Base-by-base conservation (phyloP, 352 stramenopile genomes). In the Saprolegnia diclina region DNA sequence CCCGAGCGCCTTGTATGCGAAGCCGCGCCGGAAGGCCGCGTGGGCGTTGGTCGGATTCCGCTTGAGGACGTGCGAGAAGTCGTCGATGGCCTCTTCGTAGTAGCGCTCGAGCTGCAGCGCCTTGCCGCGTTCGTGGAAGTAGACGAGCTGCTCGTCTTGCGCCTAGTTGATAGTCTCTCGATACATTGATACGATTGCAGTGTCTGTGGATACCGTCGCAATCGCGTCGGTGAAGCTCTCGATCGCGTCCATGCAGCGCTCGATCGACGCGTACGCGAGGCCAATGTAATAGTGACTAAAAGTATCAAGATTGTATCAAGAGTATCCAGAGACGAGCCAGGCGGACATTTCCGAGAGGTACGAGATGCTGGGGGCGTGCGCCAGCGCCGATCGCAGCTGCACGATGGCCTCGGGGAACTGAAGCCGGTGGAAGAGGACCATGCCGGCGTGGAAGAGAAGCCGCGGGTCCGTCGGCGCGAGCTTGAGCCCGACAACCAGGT, bases 41-140 rank as follows among this genome's bases (percentile, higher is more conserved):
- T 93, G 82, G 0, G 87, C 86, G 53, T 95, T 95, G 65, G 79
- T 81, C 32, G 88, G 85, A 53, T 92, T 90, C 61, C 84, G 75
- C 18, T 64, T 48, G 22, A 94, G 75, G 13, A 95, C 87, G 10
- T 79, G 76, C 21, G 71, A 82, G 59, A 95, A 94, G 67, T 95
- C 85, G 16, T 79, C 77, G 26, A 92, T 73, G 9, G 82, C 81
- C 65, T 72, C 84, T 5, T 85, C 74, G 54, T 84, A 81, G 66
- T 86, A 85, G 37, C 68, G 72, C 55, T 91, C 81, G n/a, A 92
- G 67, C 64, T 93, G 87, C 40, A 91, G 76, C 16, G 81, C 81
- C 69, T 94, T 93, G 14, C 82, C 87, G 2, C 82, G 81, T 61
- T 94, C 83, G 66, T 93, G 85, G 40, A 90, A 74, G 65, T 87